Evolutionary conservation across 352 stramenopile species (phyloP), one percentile per base, ranked within the genome.

Genomic region (Phytopythium cucurbitacearum): DNA sequence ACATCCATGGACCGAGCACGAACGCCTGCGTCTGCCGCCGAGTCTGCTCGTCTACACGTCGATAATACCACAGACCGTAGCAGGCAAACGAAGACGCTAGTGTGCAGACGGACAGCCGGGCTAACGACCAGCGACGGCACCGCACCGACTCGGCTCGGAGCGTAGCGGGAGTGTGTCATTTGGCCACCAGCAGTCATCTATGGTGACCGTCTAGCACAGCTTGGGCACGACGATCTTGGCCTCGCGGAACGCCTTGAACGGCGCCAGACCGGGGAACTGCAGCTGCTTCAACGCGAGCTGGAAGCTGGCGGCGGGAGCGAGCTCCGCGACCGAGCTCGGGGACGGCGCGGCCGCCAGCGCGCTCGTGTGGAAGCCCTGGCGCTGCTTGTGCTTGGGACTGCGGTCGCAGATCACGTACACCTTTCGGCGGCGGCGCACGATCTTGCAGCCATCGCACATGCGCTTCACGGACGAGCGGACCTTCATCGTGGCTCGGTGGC

Each of bases 281-380:
- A 99, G 51, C 84, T 98, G 67, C 78, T 96, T 91, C 42, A 97
- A 89, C 35, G 96, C 96, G 62, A 73, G 73, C 38, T 85, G 87
- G 71, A 98, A 95, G 78, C 88, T 94, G n/a, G 85, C 87, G 51
- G 96, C 98, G 56, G 89, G 73, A 28, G 92, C 97, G 2, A 96
- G 50, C 32, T 48, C 57, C 7, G 59, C 60, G 28, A 40, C 50
- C 28, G 65, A 40, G 40, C 12, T 53, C 47, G 62, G 53, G 48
- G 72, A 59, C 38, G 64, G 53, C 3, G 54, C 57, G 44, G 66
- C 55, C 36, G 61, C 61, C 43, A 69, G 63, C 38, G 80, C 69
- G 55, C 71, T 76, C 21, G 89, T 95, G 71, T 94, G 81, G 70
- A 94, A 89, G n/a, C 89, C 89, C 68, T 97, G 88, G 54, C 89